Base-by-base conservation (phyloP, 1,284 basidiomycete genomes). In the Meira nashicola region DNA sequence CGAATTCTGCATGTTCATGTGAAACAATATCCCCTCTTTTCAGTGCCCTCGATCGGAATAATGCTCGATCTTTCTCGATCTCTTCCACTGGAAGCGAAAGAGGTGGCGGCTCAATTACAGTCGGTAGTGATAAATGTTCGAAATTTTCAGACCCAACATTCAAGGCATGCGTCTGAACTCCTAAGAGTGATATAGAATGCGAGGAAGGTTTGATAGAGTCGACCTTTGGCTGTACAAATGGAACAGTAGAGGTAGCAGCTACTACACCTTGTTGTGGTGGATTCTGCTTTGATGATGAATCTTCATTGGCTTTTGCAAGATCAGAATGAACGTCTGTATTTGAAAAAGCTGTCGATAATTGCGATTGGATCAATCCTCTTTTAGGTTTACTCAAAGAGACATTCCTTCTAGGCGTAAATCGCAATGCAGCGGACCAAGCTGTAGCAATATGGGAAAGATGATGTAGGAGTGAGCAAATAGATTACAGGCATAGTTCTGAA, bases 401-500 rank as follows among this genome's bases (percentile, higher is more conserved):
- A 37, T 57, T 62, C n/a, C 57, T 49, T 5, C 70, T 58, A 1
- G 72, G 72, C 10, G 67, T 70, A 46, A 74, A 74, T 0, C 67
- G 64, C 15, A 74, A 60, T 8, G 71, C 62, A 37, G 70, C 64
- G n/a, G 70, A 71, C 71, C 71, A 73, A 28, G 50, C 50, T 39
- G 23, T 21, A 15, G n/a, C 28, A 53, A 12, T 28, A 7, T 14
- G 28, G 28, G 28, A 33, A 33, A 33, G 28, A 33, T 33, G 28
- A 33, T 33, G 28, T 3, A 33, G 8, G 28, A 38, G 37, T 14
- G 12, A 38, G 19, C n/a, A 53, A n/a, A 53, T 53, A 12, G 12
- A 53, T 15, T 5, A 33, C n/a, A 53, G 23, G 21, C 7, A 48
- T 5, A 48, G 21, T 4, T 21, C 15, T 21, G 41, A 43, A 43